These are phyloP conservation scores for Thermochaetoides dissita DNA, from an alignment of 2,329 filamentous ascomycete genomes.

Conservation along the genomic window DNA sequence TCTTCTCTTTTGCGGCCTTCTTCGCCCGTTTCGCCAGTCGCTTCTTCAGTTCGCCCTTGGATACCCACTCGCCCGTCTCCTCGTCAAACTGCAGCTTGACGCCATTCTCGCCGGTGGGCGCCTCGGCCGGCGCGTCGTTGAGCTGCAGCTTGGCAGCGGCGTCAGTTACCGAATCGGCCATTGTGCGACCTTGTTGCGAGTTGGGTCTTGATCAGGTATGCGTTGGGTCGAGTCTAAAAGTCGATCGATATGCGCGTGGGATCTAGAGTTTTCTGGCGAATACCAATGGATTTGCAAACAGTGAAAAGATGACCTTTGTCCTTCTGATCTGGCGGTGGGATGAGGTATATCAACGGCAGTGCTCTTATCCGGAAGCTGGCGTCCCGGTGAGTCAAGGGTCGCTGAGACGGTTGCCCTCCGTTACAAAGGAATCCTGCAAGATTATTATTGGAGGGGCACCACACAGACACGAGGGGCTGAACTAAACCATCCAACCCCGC, in stretches of 20 bases:
- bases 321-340: no score
- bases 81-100: slow-evolving; percentile 34
- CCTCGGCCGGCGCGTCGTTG: slow-evolving; percentile 9
- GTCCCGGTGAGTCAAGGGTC: no score
- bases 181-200: slow-evolving; percentile 15
- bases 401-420: no score
- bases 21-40: slow-evolving; percentile 43
- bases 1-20: slow-evolving; percentile 38
- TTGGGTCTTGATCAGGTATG: neutral
- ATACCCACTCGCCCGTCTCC: slow-evolving; percentile 52
- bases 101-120: slow-evolving; percentile 11
- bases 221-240: neutral
- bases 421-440: no score
- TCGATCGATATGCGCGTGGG: neutral
- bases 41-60: slow-evolving; percentile 51
- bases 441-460: no score
- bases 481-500: no score
- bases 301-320: no score
- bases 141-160: slow-evolving; percentile 40
- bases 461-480: no score
- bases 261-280: no score
- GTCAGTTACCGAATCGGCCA: slow-evolving; percentile 35
- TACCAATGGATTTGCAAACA: no score
- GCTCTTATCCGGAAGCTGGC: no score
- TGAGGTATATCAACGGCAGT: no score